These are phyloP conservation scores for Lithohypha guttulata DNA, from an alignment of 2,329 filamentous ascomycete genomes.

Conservation along the genomic window DNA sequence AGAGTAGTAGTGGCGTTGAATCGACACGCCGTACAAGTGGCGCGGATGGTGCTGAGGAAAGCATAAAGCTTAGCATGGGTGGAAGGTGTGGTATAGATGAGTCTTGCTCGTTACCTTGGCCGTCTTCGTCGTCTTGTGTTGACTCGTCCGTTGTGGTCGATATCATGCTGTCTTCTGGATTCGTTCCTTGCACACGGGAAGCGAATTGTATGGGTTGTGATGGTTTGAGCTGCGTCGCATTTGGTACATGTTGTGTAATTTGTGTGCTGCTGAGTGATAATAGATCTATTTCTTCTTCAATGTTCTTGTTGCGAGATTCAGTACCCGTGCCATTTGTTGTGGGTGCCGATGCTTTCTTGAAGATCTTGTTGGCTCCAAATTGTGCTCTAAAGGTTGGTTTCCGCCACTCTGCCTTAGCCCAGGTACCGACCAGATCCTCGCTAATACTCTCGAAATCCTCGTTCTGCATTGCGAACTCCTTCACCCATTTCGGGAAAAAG, in stretches of 20 bases:
- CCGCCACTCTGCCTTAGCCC: conserved; percentile 93
- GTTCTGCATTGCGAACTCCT: conserved; percentile 71
- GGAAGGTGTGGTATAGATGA: conserved; percentile 16
- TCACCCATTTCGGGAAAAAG: conserved; percentile 82
- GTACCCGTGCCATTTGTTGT: background rate
- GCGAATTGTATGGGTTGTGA: conserved; percentile 22
- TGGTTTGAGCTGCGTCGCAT: conserved; percentile 11
- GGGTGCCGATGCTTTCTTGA: conserved; percentile 30
- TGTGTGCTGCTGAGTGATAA: conserved; percentile 45
- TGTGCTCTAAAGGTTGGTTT: conserved; percentile 26
- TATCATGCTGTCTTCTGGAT: conserved; percentile 16
- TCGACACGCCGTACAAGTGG: conserved; percentile 80
- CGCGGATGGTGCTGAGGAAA: conserved; percentile 42
- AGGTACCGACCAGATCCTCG: conserved; percentile 88
- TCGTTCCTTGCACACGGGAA: conserved; percentile 23
- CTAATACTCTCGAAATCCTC: conserved; percentile 76
- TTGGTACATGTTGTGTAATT: conserved; percentile 20
- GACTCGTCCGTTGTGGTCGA: conserved; percentile 7
- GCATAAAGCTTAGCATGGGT: conserved; percentile 38
- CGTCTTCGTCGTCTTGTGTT: conserved; percentile 11
- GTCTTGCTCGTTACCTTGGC: conserved; percentile 11
- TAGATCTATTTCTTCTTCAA: conserved; percentile 46
- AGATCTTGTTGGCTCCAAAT: conserved; percentile 38
- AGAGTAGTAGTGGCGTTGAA: conserved; percentile 68
- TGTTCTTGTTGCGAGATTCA: conserved; percentile 4